Percentiles rank a stretch among this genome's conserved stretches.
phyloP scores from a whole-genome alignment of 805 yeast species.

The Yarrowia bubula region DNA sequence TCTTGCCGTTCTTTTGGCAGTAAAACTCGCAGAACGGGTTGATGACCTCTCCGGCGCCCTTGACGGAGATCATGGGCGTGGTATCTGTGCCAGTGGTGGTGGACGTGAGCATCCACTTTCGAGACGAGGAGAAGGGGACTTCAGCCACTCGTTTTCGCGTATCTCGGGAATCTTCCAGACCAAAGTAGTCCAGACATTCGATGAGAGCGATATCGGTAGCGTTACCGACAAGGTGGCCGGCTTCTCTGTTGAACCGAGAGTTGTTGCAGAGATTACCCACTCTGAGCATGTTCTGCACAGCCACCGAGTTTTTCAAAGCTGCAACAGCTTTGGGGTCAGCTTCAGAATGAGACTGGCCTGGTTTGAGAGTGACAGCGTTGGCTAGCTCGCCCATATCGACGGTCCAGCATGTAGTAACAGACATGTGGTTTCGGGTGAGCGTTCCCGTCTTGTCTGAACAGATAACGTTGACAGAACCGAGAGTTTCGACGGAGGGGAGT shows the following conservation, averaged over 20 bases:
- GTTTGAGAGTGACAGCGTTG: neutral
- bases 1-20: slow-evolving; percentile 56
- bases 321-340: slow-evolving; percentile 7
- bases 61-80: slow-evolving; percentile 59
- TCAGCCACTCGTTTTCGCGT: slow-evolving; percentile 63
- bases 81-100: slow-evolving; percentile 57
- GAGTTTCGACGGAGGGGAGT: slow-evolving; percentile 90
- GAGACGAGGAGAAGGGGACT: slow-evolving; percentile 75
- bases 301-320: neutral
- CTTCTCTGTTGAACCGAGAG: slow-evolving; percentile 43
- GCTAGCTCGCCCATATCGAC: slow-evolving; percentile 45
- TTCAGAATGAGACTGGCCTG: slow-evolving; percentile 1
- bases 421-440: slow-evolving; percentile 86
- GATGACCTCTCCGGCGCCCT: slow-evolving; percentile 87
- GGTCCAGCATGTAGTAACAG: slow-evolving; percentile 81
- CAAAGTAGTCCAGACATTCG: slow-evolving; percentile 69
- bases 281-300: slow-evolving; percentile 29
- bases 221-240: slow-evolving; percentile 82
- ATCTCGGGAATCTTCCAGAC: slow-evolving; percentile 64
- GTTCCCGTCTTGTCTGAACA: slow-evolving; percentile 93
- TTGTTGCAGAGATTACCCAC: slow-evolving; percentile 42
- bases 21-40: slow-evolving; percentile 60
- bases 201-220: slow-evolving; percentile 92
- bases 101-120: slow-evolving; percentile 89
- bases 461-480: slow-evolving; percentile 90